Evolutionary conservation across 148 eudicot species (phyloP).

Genomic region (Arctostaphylos glauca): DNA sequence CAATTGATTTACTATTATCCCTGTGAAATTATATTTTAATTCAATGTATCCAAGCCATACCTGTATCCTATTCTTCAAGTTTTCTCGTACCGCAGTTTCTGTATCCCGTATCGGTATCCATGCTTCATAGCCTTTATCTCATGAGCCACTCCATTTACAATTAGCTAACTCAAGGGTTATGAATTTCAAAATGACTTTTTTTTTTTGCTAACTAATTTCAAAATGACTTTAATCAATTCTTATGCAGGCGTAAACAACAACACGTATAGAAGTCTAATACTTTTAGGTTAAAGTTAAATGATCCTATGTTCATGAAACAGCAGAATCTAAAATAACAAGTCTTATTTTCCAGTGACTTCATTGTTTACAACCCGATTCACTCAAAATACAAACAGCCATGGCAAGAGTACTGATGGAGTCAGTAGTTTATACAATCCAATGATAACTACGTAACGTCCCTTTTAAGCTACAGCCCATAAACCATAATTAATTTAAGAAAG

Average conservation of each 20-base stretch:
- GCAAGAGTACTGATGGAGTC: background rate
- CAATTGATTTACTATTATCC: no score
- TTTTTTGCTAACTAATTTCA: no score
- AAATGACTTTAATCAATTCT: background rate
- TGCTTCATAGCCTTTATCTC: background rate
- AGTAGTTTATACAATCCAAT: background rate
- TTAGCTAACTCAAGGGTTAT: background rate
- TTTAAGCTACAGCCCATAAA: background rate
- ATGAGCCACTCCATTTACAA: background rate
- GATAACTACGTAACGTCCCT: background rate
- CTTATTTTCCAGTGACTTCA: background rate
- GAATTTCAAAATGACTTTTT: background rate
- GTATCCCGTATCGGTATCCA: no score
- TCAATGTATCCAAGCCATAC: no score
- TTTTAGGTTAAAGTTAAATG: background rate
- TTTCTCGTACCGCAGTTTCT: no score
- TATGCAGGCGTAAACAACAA: background rate
- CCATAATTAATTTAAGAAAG: no score
- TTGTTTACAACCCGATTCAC: background rate
- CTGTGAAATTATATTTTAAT: no score
- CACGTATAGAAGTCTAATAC: background rate
- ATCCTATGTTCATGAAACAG: background rate
- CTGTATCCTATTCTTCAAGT: no score
- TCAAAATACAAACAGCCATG: background rate
- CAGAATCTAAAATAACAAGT: background rate